Base-by-base conservation (phyloP, 805 yeast species). In the Candida ficus region DNA sequence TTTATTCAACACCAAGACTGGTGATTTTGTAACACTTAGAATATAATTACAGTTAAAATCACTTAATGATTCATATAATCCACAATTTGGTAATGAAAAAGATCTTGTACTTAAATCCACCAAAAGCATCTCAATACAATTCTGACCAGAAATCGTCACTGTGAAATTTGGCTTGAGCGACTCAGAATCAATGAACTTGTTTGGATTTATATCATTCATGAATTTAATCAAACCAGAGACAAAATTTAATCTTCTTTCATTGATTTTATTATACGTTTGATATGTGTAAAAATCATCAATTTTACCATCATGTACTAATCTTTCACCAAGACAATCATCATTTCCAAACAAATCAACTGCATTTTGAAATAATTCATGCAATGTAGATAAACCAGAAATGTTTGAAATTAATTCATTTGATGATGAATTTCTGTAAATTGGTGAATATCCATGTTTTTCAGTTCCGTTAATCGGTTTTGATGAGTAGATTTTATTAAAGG, bases 21-120 rank as follows among this genome's bases (percentile, higher is more conserved):
- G 83, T 10, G 73, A 62, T 45, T 75, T 68, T 14, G 79, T 69
- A 37, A 75, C 59, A 12, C 46, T 52, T 50, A 79, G 62, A 47
- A 79, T 78, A 53, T 76, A 75, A 42, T 62, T 64, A 19, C 80
- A 64, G 12, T 83, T 66, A 20, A 63, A 68, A 4, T 77, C 71
- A 26, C 70, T 71, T 28, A 70, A 47, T 5, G 73, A 66, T 35
- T 69, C 75, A 43, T 70, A 70, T 16, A 70, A 48, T 4, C 70
- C 63, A 2, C 71, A 71, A 37, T 63, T 57, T 19, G 69, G 62
- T 33, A 58, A 71, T 62, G 65, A 68, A 62, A 70, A 75, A 7
- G 74, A 64, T 13, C 63, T 58, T 46, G 80, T 73, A 2, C 84
- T 82, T 49, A 77, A 56, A 57, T 79, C 85, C 18, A 78, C 56